Conservation (phyloP, 352 stramenopile species). For the Globisporangium nunn region DNA sequence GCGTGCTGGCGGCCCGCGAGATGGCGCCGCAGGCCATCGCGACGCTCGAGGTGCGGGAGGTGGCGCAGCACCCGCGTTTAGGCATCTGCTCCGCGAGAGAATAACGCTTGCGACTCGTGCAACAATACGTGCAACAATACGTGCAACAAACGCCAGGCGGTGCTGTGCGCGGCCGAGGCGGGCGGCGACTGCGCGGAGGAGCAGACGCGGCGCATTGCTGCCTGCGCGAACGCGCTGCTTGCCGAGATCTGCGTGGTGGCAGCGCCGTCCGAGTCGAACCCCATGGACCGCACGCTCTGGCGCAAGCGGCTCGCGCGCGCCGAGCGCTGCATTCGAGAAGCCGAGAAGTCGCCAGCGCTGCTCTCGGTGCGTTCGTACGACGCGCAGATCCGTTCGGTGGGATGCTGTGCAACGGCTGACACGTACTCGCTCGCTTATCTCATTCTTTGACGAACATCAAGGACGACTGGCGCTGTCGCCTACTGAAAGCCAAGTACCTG, state of each 20-base stretch:
- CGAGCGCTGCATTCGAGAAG: slow-evolving; percentile 30
- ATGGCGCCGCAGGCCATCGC: slow-evolving; percentile 27
- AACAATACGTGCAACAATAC: too few relatives aligned
- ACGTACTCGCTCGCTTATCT: too few relatives aligned
- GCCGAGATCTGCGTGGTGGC: slow-evolving; percentile 50
- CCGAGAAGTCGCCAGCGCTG: slow-evolving; percentile 10
- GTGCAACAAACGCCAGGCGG: slow-evolving; percentile 12
- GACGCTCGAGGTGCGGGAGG: slow-evolving; percentile 39
- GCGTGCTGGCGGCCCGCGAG: slow-evolving; percentile 30
- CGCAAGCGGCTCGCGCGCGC: slow-evolving; percentile 36
- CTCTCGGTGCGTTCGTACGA: neutral
- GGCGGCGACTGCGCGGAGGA: slow-evolving; percentile 3
- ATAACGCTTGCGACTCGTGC: neutral
- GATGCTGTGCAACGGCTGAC: neutral
- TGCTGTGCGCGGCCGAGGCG: slow-evolving; percentile 15
- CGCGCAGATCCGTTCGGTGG: neutral
- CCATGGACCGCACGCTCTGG: slow-evolving; percentile 42
- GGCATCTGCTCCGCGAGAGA: too few relatives aligned
- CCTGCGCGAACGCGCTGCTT: slow-evolving; percentile 36
- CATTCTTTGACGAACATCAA: neutral
- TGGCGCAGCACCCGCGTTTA: too few relatives aligned
- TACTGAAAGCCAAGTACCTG: slow-evolving; percentile 54
- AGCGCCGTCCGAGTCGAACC: slow-evolving; percentile 31
- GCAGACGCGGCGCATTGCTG: slow-evolving; percentile 16
- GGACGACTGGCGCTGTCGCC: slow-evolving; percentile 32